These are phyloP conservation scores for Endothia cerciana DNA, from an alignment of 2,329 filamentous ascomycete species.

Conservation along the genomic window DNA sequence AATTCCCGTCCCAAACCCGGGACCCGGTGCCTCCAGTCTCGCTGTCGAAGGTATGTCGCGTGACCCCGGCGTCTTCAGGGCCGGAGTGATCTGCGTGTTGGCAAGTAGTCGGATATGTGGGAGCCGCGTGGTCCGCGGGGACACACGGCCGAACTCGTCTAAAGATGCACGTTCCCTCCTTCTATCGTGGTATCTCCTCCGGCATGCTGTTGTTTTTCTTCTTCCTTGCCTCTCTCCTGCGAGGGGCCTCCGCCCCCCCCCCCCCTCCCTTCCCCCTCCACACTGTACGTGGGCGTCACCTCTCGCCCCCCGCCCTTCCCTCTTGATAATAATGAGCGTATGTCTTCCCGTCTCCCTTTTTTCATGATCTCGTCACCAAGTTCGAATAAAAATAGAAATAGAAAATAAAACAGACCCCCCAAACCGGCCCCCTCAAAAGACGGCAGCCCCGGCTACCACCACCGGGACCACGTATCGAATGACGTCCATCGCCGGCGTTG, in stretches of 20 bases:
- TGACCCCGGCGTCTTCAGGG: slow-evolving; percentile 18
- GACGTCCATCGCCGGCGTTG: slow-evolving; percentile 14
- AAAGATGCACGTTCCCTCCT: slow-evolving; percentile 7
- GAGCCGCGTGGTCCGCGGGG: slow-evolving; percentile 20
- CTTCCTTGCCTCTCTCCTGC: neutral
- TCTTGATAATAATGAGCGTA: neutral
- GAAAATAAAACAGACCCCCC: neutral
- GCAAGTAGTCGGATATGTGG: slow-evolving; percentile 26
- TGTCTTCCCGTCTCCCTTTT: neutral
- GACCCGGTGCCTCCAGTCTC: neutral
- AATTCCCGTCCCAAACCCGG: neutral
- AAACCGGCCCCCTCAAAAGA: slow-evolving; percentile 11
- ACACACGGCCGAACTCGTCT: slow-evolving; percentile 22
- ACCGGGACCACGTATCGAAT: slow-evolving; percentile 21
- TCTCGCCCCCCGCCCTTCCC: neutral
- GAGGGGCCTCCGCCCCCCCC: no score
- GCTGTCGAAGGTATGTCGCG: neutral
- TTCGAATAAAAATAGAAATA: neutral
- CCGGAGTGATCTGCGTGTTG: slow-evolving; percentile 10
- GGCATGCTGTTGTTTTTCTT: neutral
- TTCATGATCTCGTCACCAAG: neutral
- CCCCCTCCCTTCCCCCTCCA: neutral
- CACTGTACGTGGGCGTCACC: neutral
- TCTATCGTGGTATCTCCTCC: slow-evolving; percentile 21
- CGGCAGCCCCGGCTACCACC: slow-evolving; percentile 20